These are phyloP conservation scores for Suillus brevipes DNA, from an alignment of 768 basidiomycete genomes.

Conservation along the genomic window DNA sequence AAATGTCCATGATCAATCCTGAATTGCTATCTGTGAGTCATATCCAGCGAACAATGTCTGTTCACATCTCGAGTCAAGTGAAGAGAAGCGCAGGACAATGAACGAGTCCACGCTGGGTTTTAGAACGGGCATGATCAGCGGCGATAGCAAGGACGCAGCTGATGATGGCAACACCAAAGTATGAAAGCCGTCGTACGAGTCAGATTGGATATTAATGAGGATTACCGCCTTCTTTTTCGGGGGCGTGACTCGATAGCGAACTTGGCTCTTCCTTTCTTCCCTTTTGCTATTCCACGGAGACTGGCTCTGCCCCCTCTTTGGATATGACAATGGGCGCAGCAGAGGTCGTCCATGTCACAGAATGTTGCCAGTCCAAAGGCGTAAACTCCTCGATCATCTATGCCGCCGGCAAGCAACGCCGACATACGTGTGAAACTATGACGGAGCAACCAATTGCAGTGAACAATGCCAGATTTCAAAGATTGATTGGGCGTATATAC, in stretches of 20 bases:
- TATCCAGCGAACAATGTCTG: slow-evolving; percentile 9
- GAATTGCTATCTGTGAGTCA: neutral
- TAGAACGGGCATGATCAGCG: neutral
- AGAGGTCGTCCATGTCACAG: no score
- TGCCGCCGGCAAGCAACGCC: neutral
- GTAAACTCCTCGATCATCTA: neutral
- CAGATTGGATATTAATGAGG: slow-evolving; percentile 2
- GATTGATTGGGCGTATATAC: neutral
- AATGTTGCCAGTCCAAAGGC: no score
- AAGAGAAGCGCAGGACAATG: slow-evolving; percentile 3
- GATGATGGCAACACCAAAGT: neutral
- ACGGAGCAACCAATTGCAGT: neutral
- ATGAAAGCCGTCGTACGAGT: neutral
- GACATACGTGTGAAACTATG: neutral
- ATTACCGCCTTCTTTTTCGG: neutral
- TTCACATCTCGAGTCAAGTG: neutral
- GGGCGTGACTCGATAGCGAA: neutral
- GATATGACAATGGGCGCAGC: neutral
- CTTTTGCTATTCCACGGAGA: neutral
- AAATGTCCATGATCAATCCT: neutral
- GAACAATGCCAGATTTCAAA: slow-evolving; percentile 1
- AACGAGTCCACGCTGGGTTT: neutral
- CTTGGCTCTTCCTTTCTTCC: neutral
- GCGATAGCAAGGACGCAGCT: neutral
- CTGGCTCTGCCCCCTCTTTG: neutral